Percentiles rank a stretch among this genome's conserved stretches.
phyloP scores from a whole-genome alignment of 2,329 filamentous ascomycete genomes.

The Monilinia fructicola region DNA sequence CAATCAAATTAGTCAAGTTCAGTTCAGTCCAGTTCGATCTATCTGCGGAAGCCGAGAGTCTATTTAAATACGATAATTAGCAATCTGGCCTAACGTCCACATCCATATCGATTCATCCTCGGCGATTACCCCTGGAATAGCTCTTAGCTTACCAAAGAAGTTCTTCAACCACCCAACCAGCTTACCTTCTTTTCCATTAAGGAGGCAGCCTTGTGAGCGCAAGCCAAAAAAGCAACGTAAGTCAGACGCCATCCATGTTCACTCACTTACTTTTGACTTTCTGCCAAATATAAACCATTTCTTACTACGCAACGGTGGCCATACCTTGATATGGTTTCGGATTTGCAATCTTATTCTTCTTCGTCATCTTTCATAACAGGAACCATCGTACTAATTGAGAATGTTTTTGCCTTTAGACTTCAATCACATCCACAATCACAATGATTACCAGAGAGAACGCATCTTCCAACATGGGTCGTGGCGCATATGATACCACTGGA shows the following conservation, averaged over 20 bases:
- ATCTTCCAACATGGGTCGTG: conserved; percentile 50
- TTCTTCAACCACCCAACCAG: conserved; percentile 18
- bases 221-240: conserved; percentile 32
- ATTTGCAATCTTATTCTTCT: conserved; percentile 18
- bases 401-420: conserved; percentile 17
- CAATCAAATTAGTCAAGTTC: neutral
- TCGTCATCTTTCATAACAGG: neutral
- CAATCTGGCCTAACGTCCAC: neutral
- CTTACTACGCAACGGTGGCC: conserved; percentile 10
- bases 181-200: conserved; percentile 24
- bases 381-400: conserved; percentile 6
- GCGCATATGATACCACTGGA: conserved; percentile 54
- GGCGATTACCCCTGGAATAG: conserved; percentile 21
- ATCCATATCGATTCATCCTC: conserved; percentile 5
- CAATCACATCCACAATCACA: conserved; percentile 19
- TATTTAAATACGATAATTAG: conserved; percentile 15
- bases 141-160: conserved; percentile 22
- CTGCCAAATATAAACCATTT: conserved; percentile 21
- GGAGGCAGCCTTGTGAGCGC: conserved; percentile 21
- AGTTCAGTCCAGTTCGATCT: neutral
- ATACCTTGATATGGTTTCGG: conserved; percentile 2
- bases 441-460: conserved; percentile 37
- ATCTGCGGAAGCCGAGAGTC: conserved; percentile 11
- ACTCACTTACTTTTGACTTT: neutral
- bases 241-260: conserved; percentile 27